Evolutionary conservation across 164 flowering plant species (phyloP), one percentile per base, ranked within the genome.

Genomic region (Dillenia turbinata): DNA sequence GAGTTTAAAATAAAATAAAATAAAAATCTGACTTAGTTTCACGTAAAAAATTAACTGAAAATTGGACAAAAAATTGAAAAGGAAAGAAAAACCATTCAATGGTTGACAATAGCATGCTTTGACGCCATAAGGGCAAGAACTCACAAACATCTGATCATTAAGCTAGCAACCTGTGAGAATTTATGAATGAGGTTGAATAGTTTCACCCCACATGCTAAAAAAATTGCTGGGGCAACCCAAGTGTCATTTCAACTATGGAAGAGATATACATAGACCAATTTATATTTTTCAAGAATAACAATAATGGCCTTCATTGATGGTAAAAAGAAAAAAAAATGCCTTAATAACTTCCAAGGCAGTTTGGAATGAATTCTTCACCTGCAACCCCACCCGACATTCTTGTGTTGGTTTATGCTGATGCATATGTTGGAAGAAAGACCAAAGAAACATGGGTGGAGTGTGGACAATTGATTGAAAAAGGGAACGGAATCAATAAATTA

Each of bases 401-500:
- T 12, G 19, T n/a, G n/a, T 56, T 17, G 17, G 16, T 43, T 46
- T 47, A 56, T 3, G 12, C 9, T 56, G 10, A 16, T 11, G 22
- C 12, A 63, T 24, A 52, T 54, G 57, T 63, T 57, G 43, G 65
- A 9, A 69, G 52, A 65, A 43, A 62, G 61, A 62, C 62, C 57
- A 59, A 51, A 63, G 63, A 66, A 53, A 64, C 66, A 59, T 44
- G 53, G 49, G 74, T 63, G 60, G 60, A 56, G 57, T 52, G 63
- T 64, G 73, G 73, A 63, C 52, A 66, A 63, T 60, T 63, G 66
- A 19, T 60, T 57, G 19, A 48, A 40, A 47, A 54, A 64, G 61
- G 59, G 65, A 58, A 73, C 62, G 62, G 64, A 74, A 75, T 71
- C 68, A 80, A 78, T 77, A 71, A 71, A 74, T 76, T 68, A 77